Conservation (phyloP, 139 green algal species). For the Chlamydomonas schloesseri region DNA sequence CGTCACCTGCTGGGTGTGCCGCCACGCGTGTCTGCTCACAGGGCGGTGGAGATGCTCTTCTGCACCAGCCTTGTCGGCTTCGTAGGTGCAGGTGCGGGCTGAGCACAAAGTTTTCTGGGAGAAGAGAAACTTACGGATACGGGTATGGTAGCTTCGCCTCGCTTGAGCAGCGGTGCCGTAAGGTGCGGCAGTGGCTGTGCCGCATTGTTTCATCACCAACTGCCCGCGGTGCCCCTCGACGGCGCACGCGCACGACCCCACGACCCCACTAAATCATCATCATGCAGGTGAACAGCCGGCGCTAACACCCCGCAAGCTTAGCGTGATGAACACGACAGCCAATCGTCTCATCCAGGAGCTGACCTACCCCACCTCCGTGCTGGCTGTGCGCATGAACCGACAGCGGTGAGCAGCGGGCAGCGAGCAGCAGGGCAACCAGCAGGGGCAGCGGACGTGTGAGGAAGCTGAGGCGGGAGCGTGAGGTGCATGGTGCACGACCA, state of each 20-base stretch:
- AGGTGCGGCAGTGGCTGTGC: too few relatives aligned
- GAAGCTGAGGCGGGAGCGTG: too few relatives aligned
- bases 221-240: too few relatives aligned
- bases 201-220: too few relatives aligned
- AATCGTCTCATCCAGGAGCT: constrained; percentile 72
- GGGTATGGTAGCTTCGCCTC: too few relatives aligned
- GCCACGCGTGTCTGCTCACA: constrained; percentile 61
- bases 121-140: too few relatives aligned
- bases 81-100: constrained; percentile 71
- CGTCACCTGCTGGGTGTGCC: too few relatives aligned
- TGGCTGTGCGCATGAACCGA: constrained; percentile 83
- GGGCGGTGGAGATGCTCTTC: constrained; percentile 87
- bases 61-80: constrained; percentile 85
- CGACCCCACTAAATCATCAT: too few relatives aligned
- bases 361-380: constrained; percentile 71
- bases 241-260: too few relatives aligned
- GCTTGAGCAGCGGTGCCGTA: too few relatives aligned
- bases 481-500: too few relatives aligned
- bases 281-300: constrained; percentile 77
- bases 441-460: too few relatives aligned
- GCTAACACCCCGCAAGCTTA: constrained; percentile 82
- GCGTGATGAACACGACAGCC: constrained; percentile 80
- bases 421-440: not conserved
- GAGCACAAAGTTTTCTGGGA: not conserved
- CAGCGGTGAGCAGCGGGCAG: constrained; percentile 57